Base-by-base conservation (phyloP, 805 yeast genomes). In the Pichia heedii region DNA sequence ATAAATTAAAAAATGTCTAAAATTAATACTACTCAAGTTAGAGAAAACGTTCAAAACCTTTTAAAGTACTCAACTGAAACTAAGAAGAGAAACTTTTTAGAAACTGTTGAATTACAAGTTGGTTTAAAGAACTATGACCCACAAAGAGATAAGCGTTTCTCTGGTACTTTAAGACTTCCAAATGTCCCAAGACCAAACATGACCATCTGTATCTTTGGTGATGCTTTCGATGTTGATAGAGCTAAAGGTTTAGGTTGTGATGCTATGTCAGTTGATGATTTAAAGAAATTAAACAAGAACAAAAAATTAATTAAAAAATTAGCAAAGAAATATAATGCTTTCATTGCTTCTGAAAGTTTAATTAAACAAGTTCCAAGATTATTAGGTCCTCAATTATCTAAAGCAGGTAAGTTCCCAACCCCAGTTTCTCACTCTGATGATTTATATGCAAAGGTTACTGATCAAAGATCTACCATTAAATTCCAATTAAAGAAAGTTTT, bases 321-420 rank as follows among this genome's bases (percentile, higher is more conserved):
- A 70, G 97, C 99, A 62, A 94, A 93, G 95, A 93, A 93, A 81
- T 93, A 93, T 94, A 88, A 86, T 71, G 97, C 98, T 62, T 93
- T 93, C 83, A 74, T 93, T 69, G 97, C 99, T 73, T 93, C 99
- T 58, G 98, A 93, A 74, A 95, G 85, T 58, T 85, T 93, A 73
- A 93, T 93, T 73, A 93, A 93, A 82, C 98, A 93, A 80, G 95
- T 93, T 70, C 99, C 99, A 76, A 93, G 99, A 84, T 81, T 93
- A 70, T 81, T 93, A 70, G 99, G 99, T 79, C 99, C 99, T 73
- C 96, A 90, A 74, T 87, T 93, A 69, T 93, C 98, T 62, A 93
- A 93, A 85, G 97, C 97, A 69, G 98, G 98, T 84, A 93, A 93
- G 90, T 93, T 93, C 96, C 99, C 99, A 74, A 90, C 97, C 72